phyloP scores from a whole-genome alignment of 139 green algal species.

The Desmodesmus armatus region DNA sequence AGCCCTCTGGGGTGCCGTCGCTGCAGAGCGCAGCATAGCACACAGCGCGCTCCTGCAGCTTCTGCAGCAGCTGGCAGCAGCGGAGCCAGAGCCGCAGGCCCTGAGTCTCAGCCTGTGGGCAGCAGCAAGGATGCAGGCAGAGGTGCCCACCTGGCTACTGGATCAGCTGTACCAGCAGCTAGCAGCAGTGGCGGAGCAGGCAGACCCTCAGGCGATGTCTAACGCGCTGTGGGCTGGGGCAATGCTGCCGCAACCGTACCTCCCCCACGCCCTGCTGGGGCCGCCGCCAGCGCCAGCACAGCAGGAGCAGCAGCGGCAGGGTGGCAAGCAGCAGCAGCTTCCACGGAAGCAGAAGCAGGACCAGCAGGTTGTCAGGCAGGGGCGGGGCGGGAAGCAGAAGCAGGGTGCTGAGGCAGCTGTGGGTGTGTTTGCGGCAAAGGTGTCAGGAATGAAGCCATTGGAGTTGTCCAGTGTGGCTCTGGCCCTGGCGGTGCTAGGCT shows the following conservation, averaged over 20 bases:
- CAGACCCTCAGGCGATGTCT: conserved; percentile 12
- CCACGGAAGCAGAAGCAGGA: too few species aligned
- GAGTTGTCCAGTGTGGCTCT: conserved; percentile 24
- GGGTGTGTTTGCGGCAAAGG: not conserved
- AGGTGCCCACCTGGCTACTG: not conserved
- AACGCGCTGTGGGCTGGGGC: conserved; percentile 26
- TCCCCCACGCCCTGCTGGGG: not conserved
- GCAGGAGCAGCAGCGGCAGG: conserved; percentile 9
- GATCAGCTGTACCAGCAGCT: not conserved
- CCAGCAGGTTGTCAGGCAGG: not conserved
- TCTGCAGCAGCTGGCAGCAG: conserved; percentile 1
- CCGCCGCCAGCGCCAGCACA: not conserved
- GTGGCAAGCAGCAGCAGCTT: too few species aligned
- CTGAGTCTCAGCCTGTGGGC: conserved; percentile 21
- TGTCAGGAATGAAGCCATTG: not conserved
- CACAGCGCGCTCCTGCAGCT: too few species aligned
- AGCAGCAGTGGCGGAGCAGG: not conserved
- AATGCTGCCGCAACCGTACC: not conserved
- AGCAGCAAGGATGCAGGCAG: not conserved
- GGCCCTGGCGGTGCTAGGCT: not conserved
- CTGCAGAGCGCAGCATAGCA: not conserved
- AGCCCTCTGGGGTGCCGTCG: too few species aligned
- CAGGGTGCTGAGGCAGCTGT: not conserved
- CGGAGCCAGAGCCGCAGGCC: not conserved
- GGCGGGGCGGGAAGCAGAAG: too few species aligned